These are phyloP conservation scores for Rhytidhysteron rufulum DNA, from an alignment of 2,329 filamentous ascomycete genomes.

Conservation along the genomic window DNA sequence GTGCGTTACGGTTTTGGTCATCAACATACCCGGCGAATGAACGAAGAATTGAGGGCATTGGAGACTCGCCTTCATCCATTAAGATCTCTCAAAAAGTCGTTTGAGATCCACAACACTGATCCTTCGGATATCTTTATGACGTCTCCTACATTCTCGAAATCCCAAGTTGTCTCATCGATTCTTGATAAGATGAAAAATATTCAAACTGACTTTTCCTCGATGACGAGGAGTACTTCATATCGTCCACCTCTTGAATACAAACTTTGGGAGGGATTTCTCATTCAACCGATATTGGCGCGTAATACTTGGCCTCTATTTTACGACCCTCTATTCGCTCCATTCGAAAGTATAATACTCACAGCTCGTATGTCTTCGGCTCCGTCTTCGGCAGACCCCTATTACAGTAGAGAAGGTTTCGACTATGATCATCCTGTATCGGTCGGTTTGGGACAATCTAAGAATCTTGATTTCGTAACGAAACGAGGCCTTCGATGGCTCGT, in stretches of 20 bases:
- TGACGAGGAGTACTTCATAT: background rate
- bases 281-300: conserved; percentile 16
- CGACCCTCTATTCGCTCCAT: conserved; percentile 21
- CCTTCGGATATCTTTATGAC: conserved; percentile 20
- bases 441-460: conserved; percentile 17
- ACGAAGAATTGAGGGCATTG: conserved; percentile 18
- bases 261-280: conserved; percentile 17
- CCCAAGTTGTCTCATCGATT: conserved; percentile 13
- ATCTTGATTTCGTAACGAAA: conserved; percentile 24
- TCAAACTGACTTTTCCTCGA: background rate
- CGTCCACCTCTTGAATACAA: conserved; percentile 6
- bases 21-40: conserved; percentile 13
- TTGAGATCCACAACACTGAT: conserved; percentile 15
- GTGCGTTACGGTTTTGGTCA: conserved; percentile 13
- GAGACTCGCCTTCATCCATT: conserved; percentile 17
- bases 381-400: conserved; percentile 1
- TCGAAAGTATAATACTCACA: conserved; percentile 15
- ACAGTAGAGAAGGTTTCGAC: background rate
- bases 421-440: conserved; percentile 12
- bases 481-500: conserved; percentile 22
- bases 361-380: conserved; percentile 9
- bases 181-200: conserved; percentile 6
- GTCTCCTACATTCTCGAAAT: conserved; percentile 19
- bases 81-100: conserved; percentile 12
- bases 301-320: conserved; percentile 22